These are phyloP conservation scores for Eucalyptus tenuipes DNA, from an alignment of 345 rosid genomes.

Conservation along the genomic window DNA sequence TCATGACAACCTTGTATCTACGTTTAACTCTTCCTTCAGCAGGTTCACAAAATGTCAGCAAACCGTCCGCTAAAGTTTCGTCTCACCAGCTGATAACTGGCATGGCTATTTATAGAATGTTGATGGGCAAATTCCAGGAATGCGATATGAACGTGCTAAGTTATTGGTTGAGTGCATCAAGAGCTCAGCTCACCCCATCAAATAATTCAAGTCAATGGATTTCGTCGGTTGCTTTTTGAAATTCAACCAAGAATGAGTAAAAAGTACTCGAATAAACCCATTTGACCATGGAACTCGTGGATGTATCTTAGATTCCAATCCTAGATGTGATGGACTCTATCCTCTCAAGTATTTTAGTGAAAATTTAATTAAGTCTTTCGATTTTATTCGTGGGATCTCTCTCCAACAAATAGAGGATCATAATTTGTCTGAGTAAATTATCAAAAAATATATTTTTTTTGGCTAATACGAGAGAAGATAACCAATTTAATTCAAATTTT, in stretches of 20 bases:
- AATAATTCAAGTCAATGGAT: neutral
- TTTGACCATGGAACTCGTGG: neutral
- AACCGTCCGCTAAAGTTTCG: neutral
- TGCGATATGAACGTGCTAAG: neutral
- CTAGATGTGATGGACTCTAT: neutral
- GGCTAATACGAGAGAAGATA: accelerated
- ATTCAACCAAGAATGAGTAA: neutral
- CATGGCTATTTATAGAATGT: neutral
- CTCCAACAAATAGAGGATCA: neutral
- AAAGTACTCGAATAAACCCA: neutral
- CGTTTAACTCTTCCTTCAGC: neutral
- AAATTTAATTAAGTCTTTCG: neutral
- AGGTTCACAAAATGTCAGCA: neutral
- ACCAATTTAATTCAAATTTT: accelerated
- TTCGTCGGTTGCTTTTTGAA: neutral
- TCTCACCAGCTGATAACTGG: neutral
- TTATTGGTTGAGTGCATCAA: neutral
- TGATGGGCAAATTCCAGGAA: neutral
- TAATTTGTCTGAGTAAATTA: accelerated
- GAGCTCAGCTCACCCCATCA: neutral
- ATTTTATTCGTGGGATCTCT: neutral
- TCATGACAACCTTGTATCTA: neutral
- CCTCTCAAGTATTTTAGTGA: neutral
- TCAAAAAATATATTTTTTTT: neutral
- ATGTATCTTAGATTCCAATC: neutral